Conservation (phyloP, 148 eudicot genomes). For the Rheum nobile region DNA sequence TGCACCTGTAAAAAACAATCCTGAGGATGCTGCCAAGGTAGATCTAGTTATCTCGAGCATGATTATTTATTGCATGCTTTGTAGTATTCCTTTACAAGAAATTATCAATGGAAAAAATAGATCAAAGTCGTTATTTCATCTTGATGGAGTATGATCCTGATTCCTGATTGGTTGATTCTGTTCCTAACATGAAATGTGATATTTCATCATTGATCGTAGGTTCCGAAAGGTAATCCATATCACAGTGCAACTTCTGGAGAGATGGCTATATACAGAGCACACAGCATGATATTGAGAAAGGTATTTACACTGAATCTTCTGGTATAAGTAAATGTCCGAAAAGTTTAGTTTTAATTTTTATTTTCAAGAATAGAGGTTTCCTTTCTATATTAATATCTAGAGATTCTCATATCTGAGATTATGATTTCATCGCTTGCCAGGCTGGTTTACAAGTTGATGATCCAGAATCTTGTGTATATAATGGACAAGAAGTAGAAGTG, state of each 20-base stretch:
- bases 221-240: conserved; percentile 95
- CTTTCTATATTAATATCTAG: background rate
- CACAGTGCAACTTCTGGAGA: conserved; percentile 99
- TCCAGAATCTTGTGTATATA: conserved; percentile 45
- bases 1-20: conserved; percentile 98
- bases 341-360: background rate
- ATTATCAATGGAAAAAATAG: too few species aligned
- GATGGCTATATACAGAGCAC: conserved; percentile 74
- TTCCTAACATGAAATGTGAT: background rate
- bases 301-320: conserved; percentile 17
- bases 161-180: too few species aligned
- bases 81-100: background rate
- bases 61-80: background rate
- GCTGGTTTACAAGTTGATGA: conserved; percentile 75
- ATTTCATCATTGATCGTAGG: conserved; percentile 26
- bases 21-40: conserved; percentile 99
- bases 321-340: background rate
- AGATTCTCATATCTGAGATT: background rate
- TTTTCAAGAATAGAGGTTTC: background rate
- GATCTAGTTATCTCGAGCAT: background rate
- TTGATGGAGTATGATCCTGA: background rate
- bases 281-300: conserved; percentile 75
- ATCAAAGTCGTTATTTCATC: background rate
- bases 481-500: conserved; percentile 89
- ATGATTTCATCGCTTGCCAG: conserved; percentile 21